Conservation (phyloP, 108 stramenopile species). For the Mayamaea pseudoterrestris region DNA sequence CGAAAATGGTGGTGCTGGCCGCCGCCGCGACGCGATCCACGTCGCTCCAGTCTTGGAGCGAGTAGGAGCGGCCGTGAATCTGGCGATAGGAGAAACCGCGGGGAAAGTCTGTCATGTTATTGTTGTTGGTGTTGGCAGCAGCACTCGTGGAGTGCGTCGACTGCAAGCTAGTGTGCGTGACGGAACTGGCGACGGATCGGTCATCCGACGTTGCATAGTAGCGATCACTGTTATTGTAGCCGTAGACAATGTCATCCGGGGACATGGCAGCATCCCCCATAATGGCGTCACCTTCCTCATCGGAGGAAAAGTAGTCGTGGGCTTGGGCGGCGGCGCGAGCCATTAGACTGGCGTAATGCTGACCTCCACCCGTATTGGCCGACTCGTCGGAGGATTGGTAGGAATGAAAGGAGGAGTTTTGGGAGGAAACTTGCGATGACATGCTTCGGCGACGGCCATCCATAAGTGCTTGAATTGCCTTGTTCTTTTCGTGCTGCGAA, state of each 20-base stretch:
- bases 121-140: too few species aligned
- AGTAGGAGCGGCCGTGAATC: neutral
- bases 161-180: conserved; percentile 2
- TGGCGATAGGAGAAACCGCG: conserved; percentile 2
- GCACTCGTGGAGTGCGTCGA: neutral
- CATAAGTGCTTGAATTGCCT: conserved; percentile 74
- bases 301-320: too few species aligned
- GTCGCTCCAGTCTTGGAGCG: conserved; percentile 4
- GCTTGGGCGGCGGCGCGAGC: too few species aligned
- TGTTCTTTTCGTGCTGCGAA: conserved; percentile 44
- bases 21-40: neutral
- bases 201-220: neutral
- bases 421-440: conserved; percentile 6
- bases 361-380: too few species aligned
- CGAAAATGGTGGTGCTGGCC: neutral
- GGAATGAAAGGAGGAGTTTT: neutral
- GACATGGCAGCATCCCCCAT: neutral
- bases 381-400: conserved; percentile 1
- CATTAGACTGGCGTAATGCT: too few species aligned
- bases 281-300: neutral
- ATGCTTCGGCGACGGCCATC: conserved; percentile 63
- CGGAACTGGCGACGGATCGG: conserved; percentile 4
- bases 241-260: neutral
- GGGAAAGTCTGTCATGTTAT: too few species aligned
- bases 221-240: conserved; percentile 2